Evolutionary conservation across 345 rosid species (phyloP).

Genomic region (Aegle marmelos): DNA sequence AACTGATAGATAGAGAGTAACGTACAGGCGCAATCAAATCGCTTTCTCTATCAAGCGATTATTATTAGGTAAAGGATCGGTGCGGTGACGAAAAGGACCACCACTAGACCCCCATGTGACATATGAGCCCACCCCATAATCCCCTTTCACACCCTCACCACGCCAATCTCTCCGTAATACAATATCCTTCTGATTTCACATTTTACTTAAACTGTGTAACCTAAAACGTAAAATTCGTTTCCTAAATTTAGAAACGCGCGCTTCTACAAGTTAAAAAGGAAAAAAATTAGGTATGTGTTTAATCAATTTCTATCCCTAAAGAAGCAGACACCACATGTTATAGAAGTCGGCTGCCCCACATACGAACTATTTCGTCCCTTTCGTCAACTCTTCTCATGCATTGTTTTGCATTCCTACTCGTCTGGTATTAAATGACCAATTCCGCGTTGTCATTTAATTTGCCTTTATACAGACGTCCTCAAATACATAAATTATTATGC

Average conservation of each 20-base stretch:
- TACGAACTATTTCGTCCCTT: not conserved
- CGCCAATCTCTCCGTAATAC: not conserved
- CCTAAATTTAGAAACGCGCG: not conserved
- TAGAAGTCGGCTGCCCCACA: not conserved
- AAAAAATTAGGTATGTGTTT: not conserved
- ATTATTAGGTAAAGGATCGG: constrained; percentile 3
- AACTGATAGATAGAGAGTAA: not conserved
- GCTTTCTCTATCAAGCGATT: constrained; percentile 18
- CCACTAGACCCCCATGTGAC: constrained; percentile 21
- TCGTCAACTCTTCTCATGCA: not conserved
- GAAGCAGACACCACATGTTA: not conserved
- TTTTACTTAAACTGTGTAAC: not conserved
- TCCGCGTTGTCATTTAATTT: not conserved
- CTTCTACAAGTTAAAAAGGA: too few species aligned
- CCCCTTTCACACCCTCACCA: not conserved
- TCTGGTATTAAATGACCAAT: not conserved
- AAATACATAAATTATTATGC: not conserved
- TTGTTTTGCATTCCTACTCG: not conserved
- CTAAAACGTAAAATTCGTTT: not conserved
- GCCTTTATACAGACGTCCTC: not conserved
- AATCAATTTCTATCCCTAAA: not conserved
- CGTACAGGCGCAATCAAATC: not conserved
- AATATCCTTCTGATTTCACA: not conserved
- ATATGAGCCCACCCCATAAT: not conserved
- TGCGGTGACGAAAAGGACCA: constrained; percentile 23